A percentile compares a stretch with the other conserved stretches of the same genome.
These are phyloP conservation scores for Isochrysis galbana DNA, from an alignment of 78 protist species.

Conservation along the genomic window DNA sequence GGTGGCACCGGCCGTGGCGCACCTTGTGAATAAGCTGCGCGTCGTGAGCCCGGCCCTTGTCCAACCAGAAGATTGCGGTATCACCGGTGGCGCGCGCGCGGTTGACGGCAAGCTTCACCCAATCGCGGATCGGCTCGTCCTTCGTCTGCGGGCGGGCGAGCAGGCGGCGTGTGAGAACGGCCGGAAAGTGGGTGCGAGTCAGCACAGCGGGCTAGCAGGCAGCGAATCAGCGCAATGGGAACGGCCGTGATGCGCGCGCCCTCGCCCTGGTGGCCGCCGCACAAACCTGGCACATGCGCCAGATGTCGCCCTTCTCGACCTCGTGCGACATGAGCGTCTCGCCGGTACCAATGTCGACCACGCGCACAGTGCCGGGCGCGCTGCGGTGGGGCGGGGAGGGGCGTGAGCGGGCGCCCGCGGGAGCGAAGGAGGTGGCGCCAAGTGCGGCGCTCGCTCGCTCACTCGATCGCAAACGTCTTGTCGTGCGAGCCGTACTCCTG, in stretches of 20 bases:
- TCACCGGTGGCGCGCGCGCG: slow-evolving; percentile 39
- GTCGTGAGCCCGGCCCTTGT: background rate
- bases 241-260: too few relatives aligned
- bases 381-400: background rate
- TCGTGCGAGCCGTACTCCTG: slow-evolving; percentile 63
- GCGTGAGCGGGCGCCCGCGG: background rate
- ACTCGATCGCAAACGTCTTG: slow-evolving; percentile 36
- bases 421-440: too few relatives aligned
- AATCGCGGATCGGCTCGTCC: slow-evolving; percentile 51
- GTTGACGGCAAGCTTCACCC: slow-evolving; percentile 53
- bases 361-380: slow-evolving; percentile 8
- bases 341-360: background rate
- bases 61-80: slow-evolving; percentile 51
- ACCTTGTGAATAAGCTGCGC: background rate
- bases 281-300: slow-evolving; percentile 63
- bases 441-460: background rate
- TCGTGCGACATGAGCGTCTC: background rate
- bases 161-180: too few relatives aligned
- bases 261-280: too few relatives aligned
- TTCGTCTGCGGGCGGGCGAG: too few relatives aligned
- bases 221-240: too few relatives aligned
- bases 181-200: too few relatives aligned
- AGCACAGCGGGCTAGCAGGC: too few relatives aligned
- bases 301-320: slow-evolving; percentile 43
- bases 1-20: background rate